These are phyloP conservation scores for Leccinum broughii DNA, from an alignment of 768 basidiomycete genomes.

Conservation along the genomic window DNA sequence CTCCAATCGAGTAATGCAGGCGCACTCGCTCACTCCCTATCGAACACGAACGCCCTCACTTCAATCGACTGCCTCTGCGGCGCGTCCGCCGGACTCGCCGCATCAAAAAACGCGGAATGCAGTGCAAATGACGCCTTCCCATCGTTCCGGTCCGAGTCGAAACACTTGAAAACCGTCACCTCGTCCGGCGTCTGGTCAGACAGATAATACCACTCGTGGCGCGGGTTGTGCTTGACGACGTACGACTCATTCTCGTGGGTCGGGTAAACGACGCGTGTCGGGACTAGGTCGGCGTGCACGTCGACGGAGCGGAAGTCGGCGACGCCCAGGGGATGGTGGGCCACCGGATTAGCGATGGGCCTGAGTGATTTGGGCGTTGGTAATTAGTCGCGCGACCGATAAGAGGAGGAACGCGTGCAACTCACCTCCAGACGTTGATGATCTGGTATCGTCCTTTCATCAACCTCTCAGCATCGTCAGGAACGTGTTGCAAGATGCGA, in stretches of 20 bases:
- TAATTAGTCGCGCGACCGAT: background rate
- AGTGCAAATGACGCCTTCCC: constrained; percentile 36
- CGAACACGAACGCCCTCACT: constrained; percentile 41
- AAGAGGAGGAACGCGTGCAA: background rate
- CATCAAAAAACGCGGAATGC: constrained; percentile 41
- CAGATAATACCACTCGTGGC: constrained; percentile 38
- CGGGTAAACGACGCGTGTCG: constrained; percentile 35
- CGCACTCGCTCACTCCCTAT: constrained; percentile 26
- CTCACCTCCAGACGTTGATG: constrained; percentile 45
- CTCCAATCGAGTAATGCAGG: background rate
- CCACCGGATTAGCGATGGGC: constrained; percentile 37
- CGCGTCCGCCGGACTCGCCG: constrained; percentile 31
- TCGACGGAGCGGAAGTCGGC: constrained; percentile 40
- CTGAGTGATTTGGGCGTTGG: background rate
- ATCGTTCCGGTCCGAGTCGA: constrained; percentile 36
- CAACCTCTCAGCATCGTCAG: constrained; percentile 40
- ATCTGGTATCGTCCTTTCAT: constrained; percentile 40
- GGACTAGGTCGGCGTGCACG: constrained; percentile 33
- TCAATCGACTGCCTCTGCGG: constrained; percentile 43
- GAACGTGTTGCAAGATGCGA: constrained; percentile 38
- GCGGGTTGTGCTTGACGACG: too few species aligned
- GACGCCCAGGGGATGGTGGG: constrained; percentile 39
- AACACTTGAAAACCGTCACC: constrained; percentile 43
- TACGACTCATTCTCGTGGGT: too few species aligned
- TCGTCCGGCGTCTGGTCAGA: constrained; percentile 40